Evolutionary conservation across 805 yeast genomes (phyloP), one percentile per base, ranked within the genome.

Genomic region (Sugiyamaella qingdaonensis): DNA sequence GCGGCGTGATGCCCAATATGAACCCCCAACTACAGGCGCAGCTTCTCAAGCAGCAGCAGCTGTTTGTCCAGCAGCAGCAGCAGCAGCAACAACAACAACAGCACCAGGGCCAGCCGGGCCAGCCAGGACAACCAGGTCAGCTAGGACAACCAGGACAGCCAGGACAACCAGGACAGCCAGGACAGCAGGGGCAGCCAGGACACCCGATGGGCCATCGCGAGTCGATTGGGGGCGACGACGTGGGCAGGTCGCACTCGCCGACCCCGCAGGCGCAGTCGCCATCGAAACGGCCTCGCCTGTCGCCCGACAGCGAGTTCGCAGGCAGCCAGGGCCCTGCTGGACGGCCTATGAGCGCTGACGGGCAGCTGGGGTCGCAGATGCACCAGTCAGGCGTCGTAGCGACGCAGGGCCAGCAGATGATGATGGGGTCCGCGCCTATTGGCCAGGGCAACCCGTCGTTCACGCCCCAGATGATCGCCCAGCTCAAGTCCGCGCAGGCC

Each of bases 261-360:
- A 55, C 63, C 47, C 62, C 61, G 41, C 61, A 60, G 21, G 55
- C 59, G 34, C 35, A 58, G 14, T 68, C 70, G 33, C 71, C 68
- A 1, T 63, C 69, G 16, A 66, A 68, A 47, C 66, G 68, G 32
- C 74, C 68, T 48, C 66, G 69, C 10, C 68, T 67, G 16, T 63
- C 69, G 16, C 71, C 71, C 2, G 71, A 67, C 43, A 68, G 66
- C 10, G 55, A 60, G 16, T 61, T 57, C 45, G 52, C 54, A 13
- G 51, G 45, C 11, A 16, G 8, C 13, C 24, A 14, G 13, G 52
- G 50, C 35, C 49, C 41, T 13, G 49, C 27, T 2, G 42, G 43
- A 33, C 52, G 56, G 33, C 59, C 60, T 7, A 33, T 51, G 48
- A 43, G 54, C 18, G 53, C 55, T 10, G 55, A 50, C 13, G 59